Evolutionary conservation across 2,329 filamentous ascomycete genomes (phyloP).

Genomic region (Xylariaceae sp.): DNA sequence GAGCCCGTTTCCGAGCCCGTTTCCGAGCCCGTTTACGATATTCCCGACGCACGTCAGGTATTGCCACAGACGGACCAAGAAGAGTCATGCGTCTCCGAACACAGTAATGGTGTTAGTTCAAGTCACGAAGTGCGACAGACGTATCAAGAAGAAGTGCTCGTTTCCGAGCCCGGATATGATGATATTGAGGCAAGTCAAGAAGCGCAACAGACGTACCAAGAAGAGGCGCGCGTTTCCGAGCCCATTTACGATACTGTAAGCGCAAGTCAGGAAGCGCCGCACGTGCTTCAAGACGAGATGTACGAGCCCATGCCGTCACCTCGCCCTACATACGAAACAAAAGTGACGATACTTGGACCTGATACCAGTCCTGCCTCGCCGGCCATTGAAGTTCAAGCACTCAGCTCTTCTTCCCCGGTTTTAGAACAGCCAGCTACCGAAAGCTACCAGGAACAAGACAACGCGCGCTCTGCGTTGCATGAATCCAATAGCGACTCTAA

Average conservation of each 20-base stretch:
- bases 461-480: constrained; percentile 7
- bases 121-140: too few relatives aligned
- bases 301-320: constrained; percentile 39
- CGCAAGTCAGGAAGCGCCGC: constrained; percentile 27
- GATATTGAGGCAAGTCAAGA: too few relatives aligned
- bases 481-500: not conserved
- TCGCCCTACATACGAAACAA: constrained; percentile 39
- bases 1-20: too few relatives aligned
- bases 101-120: too few relatives aligned
- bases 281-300: constrained; percentile 33
- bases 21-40: too few relatives aligned
- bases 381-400: constrained; percentile 9
- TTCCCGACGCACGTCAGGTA: too few relatives aligned
- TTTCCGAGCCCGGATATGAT: too few relatives aligned
- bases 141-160: too few relatives aligned
- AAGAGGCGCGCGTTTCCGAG: constrained; percentile 16
- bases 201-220: too few relatives aligned
- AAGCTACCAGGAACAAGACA: constrained; percentile 12
- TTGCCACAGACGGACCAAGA: too few relatives aligned
- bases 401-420: not conserved
- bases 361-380: constrained; percentile 35
- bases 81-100: too few relatives aligned
- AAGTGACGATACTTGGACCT: constrained; percentile 45
- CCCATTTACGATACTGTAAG: constrained; percentile 23
- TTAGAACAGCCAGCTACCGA: constrained; percentile 9